These are phyloP conservation scores for Rutstroemia sp. DNA, from an alignment of 2,329 filamentous ascomycete genomes.

Conservation along the genomic window DNA sequence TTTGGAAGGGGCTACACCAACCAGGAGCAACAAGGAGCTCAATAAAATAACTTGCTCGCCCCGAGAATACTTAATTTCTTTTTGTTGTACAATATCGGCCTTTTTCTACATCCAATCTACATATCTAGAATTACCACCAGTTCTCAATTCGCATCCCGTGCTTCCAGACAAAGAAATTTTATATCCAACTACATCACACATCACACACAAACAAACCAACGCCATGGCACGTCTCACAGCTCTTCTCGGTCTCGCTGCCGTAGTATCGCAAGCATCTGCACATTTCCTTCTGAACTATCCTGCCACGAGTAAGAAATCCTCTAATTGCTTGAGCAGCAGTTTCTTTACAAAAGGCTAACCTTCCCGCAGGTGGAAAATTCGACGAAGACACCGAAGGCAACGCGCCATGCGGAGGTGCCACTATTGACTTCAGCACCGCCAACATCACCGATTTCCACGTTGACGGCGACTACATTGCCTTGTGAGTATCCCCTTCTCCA, in stretches of 20 bases:
- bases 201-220: not conserved
- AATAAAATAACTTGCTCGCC: not conserved
- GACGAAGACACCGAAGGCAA: conserved; percentile 39
- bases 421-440: conserved; percentile 40
- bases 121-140: too few species aligned
- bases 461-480: conserved; percentile 45
- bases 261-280: conserved; percentile 33
- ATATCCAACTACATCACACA: not conserved
- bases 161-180: not conserved
- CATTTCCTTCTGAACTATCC: conserved; percentile 49
- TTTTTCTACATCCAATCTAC: not conserved
- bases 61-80: not conserved
- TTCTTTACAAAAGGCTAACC: not conserved
- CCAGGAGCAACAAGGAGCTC: not conserved
- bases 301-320: conserved; percentile 26
- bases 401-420: conserved; percentile 49
- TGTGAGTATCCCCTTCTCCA: conserved; percentile 2
- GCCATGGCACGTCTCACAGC: conserved; percentile 8
- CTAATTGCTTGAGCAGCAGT: not conserved
- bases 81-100: not conserved
- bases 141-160: too few species aligned
- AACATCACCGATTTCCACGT: conserved; percentile 52
- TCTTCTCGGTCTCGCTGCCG: conserved; percentile 9
- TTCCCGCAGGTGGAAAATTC: conserved; percentile 33
- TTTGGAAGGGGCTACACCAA: not conserved